A percentile compares a stretch with the other conserved stretches of the same genome.
Conservation (phyloP, 2,329 filamentous ascomycete species). For the Colletotrichum cereale region DNA sequence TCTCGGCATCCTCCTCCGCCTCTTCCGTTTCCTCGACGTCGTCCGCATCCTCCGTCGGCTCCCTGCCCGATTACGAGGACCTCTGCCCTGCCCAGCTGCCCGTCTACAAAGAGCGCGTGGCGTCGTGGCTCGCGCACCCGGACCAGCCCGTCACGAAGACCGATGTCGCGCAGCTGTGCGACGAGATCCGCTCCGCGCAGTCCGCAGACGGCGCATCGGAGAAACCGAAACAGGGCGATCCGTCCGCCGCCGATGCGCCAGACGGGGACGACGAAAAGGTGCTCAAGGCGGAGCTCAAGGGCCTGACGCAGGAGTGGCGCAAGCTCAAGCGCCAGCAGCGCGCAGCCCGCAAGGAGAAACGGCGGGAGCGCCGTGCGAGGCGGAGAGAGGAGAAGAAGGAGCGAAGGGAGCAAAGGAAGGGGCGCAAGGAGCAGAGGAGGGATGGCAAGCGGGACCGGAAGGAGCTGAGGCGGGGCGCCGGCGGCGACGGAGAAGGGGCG, state of each 20-base stretch:
- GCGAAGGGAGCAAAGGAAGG: slow-evolving; percentile 50
- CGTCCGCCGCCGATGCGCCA: not conserved
- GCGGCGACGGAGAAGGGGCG: slow-evolving; percentile 4
- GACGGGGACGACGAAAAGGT: slow-evolving; percentile 49
- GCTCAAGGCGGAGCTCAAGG: slow-evolving; percentile 59
- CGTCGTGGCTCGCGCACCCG: slow-evolving; percentile 63
- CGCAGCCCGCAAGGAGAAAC: slow-evolving; percentile 46
- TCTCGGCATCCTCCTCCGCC: slow-evolving; percentile 53
- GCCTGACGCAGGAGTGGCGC: slow-evolving; percentile 59
- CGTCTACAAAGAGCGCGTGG: slow-evolving; percentile 57
- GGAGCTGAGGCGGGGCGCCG: slow-evolving; percentile 46
- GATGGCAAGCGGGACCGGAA: slow-evolving; percentile 49
- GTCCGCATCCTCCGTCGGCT: slow-evolving; percentile 59
- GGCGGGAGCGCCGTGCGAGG: slow-evolving; percentile 45
- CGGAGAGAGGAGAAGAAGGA: slow-evolving; percentile 46
- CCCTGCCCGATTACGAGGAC: slow-evolving; percentile 66
- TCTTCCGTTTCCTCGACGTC: slow-evolving; percentile 51
- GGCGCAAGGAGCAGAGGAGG: slow-evolving; percentile 47
- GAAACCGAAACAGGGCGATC: not conserved
- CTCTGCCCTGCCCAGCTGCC: slow-evolving; percentile 63
- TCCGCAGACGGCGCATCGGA: slow-evolving; percentile 11
- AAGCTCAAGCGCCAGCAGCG: slow-evolving; percentile 48
- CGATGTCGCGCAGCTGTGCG: slow-evolving; percentile 49
- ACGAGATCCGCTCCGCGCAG: slow-evolving; percentile 11
- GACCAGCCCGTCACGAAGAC: slow-evolving; percentile 62